A percentile compares a stretch with the other conserved stretches of the same genome.
Evolutionary conservation across 164 flowering plant genomes (phyloP).

Genomic region (Paratinospora sagittata): DNA sequence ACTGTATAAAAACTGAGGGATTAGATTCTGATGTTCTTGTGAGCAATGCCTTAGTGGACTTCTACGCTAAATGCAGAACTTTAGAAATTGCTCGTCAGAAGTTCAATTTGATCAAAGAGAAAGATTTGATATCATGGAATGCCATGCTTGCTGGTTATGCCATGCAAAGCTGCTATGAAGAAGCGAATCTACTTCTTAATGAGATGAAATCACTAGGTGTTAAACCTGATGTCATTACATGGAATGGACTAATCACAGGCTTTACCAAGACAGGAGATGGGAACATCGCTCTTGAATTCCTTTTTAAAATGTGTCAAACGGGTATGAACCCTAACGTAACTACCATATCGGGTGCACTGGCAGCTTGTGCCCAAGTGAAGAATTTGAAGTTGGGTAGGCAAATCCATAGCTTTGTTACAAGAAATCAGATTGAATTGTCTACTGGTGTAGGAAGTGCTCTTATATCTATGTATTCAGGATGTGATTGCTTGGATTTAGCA

Average conservation of each 20-base stretch:
- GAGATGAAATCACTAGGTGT: constrained; percentile 27
- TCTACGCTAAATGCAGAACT: background rate
- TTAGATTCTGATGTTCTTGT: no score
- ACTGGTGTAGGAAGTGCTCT: no score
- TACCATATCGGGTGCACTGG: constrained; percentile 28
- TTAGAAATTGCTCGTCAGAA: constrained; percentile 22
- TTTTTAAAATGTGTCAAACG: constrained; percentile 21
- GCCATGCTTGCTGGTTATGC: no score
- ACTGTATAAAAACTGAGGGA: no score
- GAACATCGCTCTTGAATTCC: constrained; percentile 30
- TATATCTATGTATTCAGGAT: no score
- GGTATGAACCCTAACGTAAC: constrained; percentile 20
- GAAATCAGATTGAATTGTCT: no score
- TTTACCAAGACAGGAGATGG: constrained; percentile 29
- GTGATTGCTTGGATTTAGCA: no score
- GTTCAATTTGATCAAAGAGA: constrained; percentile 28
- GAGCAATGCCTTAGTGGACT: no score
- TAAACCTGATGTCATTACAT: constrained; percentile 29
- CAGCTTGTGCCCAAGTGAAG: constrained; percentile 36
- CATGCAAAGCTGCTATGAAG: constrained; percentile 27
- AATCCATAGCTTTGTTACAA: no score
- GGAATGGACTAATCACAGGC: constrained; percentile 39
- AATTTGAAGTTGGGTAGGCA: no score
- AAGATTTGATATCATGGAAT: no score
- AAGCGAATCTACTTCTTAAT: constrained; percentile 24